Conservation (phyloP, 1,284 basidiomycete genomes). For the Boletellus dicymbophilus region DNA sequence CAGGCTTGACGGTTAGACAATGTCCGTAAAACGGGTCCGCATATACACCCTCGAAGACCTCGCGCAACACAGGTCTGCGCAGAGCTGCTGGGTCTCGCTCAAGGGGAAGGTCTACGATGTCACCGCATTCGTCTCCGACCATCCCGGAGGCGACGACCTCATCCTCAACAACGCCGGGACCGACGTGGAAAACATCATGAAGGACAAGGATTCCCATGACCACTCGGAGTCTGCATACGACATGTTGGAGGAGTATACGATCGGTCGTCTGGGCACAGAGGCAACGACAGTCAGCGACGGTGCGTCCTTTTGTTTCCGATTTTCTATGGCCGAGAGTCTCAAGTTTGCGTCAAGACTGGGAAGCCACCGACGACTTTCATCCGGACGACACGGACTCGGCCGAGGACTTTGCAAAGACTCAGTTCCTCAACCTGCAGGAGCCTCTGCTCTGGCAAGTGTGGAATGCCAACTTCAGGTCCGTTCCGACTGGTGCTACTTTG, state of each 20-base stretch:
- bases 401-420: slow-evolving; percentile 83
- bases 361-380: slow-evolving; percentile 84
- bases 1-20: slow-evolving; percentile 22
- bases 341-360: slow-evolving; percentile 69
- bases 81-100: slow-evolving; percentile 77
- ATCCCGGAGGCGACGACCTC: slow-evolving; percentile 86
- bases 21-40: slow-evolving; percentile 59
- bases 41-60: slow-evolving; percentile 78
- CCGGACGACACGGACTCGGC: slow-evolving; percentile 84
- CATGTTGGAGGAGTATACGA: slow-evolving; percentile 85
- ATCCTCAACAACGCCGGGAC: slow-evolving; percentile 82
- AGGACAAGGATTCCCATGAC: slow-evolving; percentile 83
- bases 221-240: slow-evolving; percentile 93
- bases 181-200: slow-evolving; percentile 85
- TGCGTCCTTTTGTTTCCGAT: slow-evolving; percentile 40
- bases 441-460: slow-evolving; percentile 88
- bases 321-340: slow-evolving; percentile 1
- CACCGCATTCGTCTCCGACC: slow-evolving; percentile 73
- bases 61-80: slow-evolving; percentile 50
- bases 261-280: slow-evolving; percentile 81
- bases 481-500: slow-evolving; percentile 16
- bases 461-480: slow-evolving; percentile 76
- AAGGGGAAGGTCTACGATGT: slow-evolving; percentile 82
- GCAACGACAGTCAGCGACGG: slow-evolving; percentile 79
- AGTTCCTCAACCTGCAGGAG: slow-evolving; percentile 91